These are phyloP conservation scores for Mimosa pudica DNA, from an alignment of 306 rosid genomes.

Conservation along the genomic window DNA sequence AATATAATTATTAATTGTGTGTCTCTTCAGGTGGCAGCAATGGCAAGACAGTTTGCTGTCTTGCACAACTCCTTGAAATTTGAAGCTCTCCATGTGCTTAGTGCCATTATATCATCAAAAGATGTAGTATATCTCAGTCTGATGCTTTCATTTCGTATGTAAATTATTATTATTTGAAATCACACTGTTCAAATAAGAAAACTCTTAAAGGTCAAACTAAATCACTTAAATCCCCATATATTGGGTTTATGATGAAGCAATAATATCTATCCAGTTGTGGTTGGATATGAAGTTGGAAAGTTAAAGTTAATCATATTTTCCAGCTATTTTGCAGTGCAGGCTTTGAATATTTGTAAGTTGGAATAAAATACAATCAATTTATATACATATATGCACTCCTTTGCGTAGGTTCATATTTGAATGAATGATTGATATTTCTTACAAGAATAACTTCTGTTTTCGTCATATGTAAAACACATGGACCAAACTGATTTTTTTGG, in stretches of 20 bases:
- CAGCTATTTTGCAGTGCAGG: conserved; percentile 20
- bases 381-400: not conserved
- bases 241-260: conserved; percentile 19
- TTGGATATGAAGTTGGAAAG: conserved; percentile 12
- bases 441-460: not conserved
- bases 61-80: conserved; percentile 78
- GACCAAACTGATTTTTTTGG: conserved; percentile 12
- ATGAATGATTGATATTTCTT: conserved; percentile 19
- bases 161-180: conserved; percentile 18
- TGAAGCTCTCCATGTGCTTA: conserved; percentile 76
- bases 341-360: conserved; percentile 3
- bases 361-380: conserved; percentile 2
- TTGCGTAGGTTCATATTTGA: conserved; percentile 8
- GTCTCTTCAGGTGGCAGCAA: conserved; percentile 55
- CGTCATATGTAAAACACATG: conserved; percentile 8
- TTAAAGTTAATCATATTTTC: not conserved
- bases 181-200: conserved; percentile 7
- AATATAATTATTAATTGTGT: conserved; percentile 11
- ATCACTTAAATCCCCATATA: conserved; percentile 16
- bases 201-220: conserved; percentile 21
- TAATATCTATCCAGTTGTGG: conserved; percentile 14
- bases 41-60: conserved; percentile 76
- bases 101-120: conserved; percentile 61
- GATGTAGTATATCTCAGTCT: conserved; percentile 49
- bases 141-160: conserved; percentile 25